Evolutionary conservation across 2,329 filamentous ascomycete genomes (phyloP).

Genomic region (Fusarium ambrosium): DNA sequence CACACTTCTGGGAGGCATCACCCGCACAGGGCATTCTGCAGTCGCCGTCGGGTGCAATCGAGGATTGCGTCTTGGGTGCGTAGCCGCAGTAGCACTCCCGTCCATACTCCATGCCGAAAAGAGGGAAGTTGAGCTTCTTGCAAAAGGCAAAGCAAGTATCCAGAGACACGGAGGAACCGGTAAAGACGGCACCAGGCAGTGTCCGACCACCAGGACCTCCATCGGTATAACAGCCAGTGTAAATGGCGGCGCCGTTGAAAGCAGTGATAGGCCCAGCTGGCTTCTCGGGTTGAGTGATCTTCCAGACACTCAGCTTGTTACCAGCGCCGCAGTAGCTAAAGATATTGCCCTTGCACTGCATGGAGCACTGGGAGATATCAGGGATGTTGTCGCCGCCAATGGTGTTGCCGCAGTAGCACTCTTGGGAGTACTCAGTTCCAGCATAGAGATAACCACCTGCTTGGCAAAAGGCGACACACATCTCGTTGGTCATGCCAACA

Average conservation of each 20-base stretch:
- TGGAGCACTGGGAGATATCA: constrained; percentile 42
- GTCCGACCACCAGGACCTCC: constrained; percentile 41
- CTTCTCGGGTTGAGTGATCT: constrained; percentile 31
- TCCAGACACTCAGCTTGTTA: constrained; percentile 41
- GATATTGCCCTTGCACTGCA: constrained; percentile 45
- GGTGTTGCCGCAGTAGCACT: constrained; percentile 52
- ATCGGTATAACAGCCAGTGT: constrained; percentile 40
- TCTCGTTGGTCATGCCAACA: constrained; percentile 45
- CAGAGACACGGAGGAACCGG: constrained; percentile 35
- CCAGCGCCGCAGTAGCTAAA: constrained; percentile 45
- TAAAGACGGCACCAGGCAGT: constrained; percentile 31
- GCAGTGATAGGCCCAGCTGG: constrained; percentile 26
- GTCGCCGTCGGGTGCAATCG: constrained; percentile 31
- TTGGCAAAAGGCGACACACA: constrained; percentile 49
- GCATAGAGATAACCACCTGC: constrained; percentile 50
- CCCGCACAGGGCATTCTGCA: constrained; percentile 39
- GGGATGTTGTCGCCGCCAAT: constrained; percentile 27
- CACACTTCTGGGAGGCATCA: constrained; percentile 32
- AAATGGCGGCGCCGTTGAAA: constrained; percentile 29
- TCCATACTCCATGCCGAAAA: constrained; percentile 44
- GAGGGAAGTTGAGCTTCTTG: constrained; percentile 37
- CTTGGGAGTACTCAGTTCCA: constrained; percentile 52
- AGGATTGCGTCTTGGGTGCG: constrained; percentile 32
- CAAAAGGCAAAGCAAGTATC: constrained; percentile 41
- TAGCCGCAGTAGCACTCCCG: constrained; percentile 41